These are phyloP conservation scores for Xylaria intraflava DNA, from an alignment of 495 filamentous ascomycete species.

Conservation along the genomic window DNA sequence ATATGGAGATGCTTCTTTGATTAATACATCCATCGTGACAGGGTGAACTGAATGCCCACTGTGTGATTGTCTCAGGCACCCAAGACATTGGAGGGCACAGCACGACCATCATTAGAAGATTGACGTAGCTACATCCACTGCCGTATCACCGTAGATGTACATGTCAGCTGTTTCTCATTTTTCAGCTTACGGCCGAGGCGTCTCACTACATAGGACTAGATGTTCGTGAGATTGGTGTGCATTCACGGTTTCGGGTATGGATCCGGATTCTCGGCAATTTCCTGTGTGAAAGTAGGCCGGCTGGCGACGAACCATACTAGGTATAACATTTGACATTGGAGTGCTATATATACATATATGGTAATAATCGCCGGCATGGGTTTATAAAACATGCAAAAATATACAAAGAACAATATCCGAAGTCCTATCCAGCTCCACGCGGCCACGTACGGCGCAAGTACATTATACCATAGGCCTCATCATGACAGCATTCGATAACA, in stretches of 20 bases:
- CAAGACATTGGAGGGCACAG: background rate
- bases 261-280: background rate
- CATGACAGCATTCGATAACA: background rate
- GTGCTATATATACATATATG: background rate
- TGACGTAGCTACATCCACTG: no score
- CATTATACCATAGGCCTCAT: background rate
- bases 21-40: no score
- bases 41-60: background rate
- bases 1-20: no score
- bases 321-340: background rate
- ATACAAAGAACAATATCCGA: slow-evolving; percentile 1
- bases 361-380: slow-evolving; percentile 1
- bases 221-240: no score
- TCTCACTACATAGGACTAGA: no score
- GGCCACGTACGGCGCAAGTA: background rate
- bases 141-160: background rate
- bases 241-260: no score
- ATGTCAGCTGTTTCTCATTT: background rate
- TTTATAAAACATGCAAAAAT: background rate
- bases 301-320: background rate
- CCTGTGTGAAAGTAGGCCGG: background rate
- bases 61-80: background rate
- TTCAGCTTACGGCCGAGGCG: background rate
- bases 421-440: background rate
- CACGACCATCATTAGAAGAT: background rate